These are phyloP conservation scores for Conticribra guillardii DNA, from an alignment of 108 stramenopile genomes.

Conservation along the genomic window DNA sequence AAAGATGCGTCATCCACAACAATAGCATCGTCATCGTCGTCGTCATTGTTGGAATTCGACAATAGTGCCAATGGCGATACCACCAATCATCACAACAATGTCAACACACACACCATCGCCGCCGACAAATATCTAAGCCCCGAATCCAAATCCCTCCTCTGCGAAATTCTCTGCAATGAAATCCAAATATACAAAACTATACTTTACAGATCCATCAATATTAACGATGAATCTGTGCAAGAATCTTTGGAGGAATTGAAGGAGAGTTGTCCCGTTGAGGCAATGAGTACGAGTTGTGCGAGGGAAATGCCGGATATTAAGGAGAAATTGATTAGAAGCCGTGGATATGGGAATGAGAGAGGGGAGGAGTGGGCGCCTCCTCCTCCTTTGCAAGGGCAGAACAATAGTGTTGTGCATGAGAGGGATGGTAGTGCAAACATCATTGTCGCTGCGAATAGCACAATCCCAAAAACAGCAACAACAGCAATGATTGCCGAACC, in stretches of 20 bases:
- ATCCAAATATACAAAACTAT: conserved; percentile 37
- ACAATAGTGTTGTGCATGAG: too few relatives aligned
- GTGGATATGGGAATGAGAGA: conserved; percentile 18
- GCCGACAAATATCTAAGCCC: conserved; percentile 19
- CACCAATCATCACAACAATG: conserved; percentile 3
- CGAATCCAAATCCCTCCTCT: conserved; percentile 16
- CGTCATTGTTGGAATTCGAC: too few relatives aligned
- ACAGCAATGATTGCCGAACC: too few relatives aligned
- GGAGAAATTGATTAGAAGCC: conserved; percentile 3
- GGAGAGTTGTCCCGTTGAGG: conserved; percentile 16
- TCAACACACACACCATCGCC: neutral
- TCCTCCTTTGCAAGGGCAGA: too few relatives aligned
- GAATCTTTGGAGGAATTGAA: conserved; percentile 23
- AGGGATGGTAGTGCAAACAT: too few relatives aligned
- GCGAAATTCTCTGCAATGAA: conserved; percentile 35
- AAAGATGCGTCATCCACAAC: neutral
- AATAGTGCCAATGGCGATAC: neutral
- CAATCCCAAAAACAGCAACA: too few relatives aligned
- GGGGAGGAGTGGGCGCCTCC: too few relatives aligned
- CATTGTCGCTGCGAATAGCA: too few relatives aligned
- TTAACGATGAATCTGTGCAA: conserved; percentile 11
- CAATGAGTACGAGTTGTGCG: conserved; percentile 5
- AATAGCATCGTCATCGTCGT: too few relatives aligned
- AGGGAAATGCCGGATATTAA: conserved; percentile 12
- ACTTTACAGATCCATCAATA: conserved; percentile 14